phyloP scores from a whole-genome alignment of 2,329 filamentous ascomycete species.

The Sclerotinia minor region DNA sequence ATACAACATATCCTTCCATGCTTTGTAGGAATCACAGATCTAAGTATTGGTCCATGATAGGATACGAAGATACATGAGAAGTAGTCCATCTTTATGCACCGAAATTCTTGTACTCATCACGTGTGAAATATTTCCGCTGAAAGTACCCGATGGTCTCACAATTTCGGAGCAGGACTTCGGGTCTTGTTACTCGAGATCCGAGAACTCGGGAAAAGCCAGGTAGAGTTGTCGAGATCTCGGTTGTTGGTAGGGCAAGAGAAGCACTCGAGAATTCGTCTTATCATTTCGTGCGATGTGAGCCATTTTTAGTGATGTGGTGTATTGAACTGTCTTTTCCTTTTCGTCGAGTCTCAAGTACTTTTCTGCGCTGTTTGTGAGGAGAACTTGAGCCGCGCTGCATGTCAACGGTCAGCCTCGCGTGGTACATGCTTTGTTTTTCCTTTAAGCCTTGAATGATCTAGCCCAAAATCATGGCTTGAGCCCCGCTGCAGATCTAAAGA shows the following conservation, averaged over 20 bases:
- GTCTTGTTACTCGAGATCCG: conserved; percentile 18
- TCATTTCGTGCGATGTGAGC: not conserved
- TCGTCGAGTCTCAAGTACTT: conserved; percentile 10
- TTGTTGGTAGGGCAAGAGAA: conserved; percentile 18
- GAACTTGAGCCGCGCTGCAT: conserved; percentile 15
- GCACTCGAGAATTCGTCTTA: conserved; percentile 8
- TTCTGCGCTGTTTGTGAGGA: not conserved
- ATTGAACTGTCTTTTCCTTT: not conserved
- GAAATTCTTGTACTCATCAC: conserved; percentile 1
- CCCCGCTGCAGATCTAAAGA: not conserved
- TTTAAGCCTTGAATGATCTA: not conserved
- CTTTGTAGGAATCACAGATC: conserved; percentile 6
- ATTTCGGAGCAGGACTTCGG: conserved; percentile 18
- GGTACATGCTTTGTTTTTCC: not conserved
- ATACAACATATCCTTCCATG: conserved; percentile 2
- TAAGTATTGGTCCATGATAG: not conserved
- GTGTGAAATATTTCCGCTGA: conserved; percentile 21
- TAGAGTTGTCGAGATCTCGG: conserved; percentile 13
- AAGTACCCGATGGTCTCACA: conserved; percentile 20
- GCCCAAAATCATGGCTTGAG: not conserved
- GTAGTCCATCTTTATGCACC: conserved; percentile 6
- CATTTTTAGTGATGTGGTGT: not conserved
- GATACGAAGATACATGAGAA: conserved; percentile 3
- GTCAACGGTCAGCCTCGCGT: conserved; percentile 16
- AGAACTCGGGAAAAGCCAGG: conserved; percentile 19